phyloP scores from a whole-genome alignment of 2,329 filamentous ascomycete species.

The Thermothelomyces thermophilus region DNA sequence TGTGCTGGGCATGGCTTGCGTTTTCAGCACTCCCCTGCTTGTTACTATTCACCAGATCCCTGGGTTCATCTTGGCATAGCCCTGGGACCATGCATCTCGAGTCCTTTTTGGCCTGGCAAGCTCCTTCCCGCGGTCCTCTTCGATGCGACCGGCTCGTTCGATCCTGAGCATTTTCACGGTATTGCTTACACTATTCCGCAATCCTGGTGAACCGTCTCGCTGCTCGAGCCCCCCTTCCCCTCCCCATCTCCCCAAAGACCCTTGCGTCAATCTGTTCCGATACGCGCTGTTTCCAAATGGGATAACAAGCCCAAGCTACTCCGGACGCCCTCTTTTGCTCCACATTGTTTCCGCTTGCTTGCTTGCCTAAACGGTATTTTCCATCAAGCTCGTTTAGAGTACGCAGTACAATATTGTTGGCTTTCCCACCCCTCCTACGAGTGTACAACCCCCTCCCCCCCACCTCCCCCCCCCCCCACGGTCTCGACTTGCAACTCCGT shows the following conservation, averaged over 20 bases:
- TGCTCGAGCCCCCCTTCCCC: conserved; percentile 27
- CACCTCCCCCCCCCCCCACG: not conserved
- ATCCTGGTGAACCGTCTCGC: conserved; percentile 12
- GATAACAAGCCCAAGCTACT: conserved; percentile 38
- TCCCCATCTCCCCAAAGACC: no score
- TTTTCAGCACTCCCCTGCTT: not conserved
- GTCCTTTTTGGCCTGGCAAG: conserved; percentile 10
- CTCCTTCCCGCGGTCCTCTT: conserved; percentile 8
- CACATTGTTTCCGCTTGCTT: conserved; percentile 38
- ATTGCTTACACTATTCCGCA: conserved; percentile 17
- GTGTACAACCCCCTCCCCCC: conserved; percentile 5
- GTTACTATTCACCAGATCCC: conserved; percentile 7
- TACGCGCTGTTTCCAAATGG: conserved; percentile 39
- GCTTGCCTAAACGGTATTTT: conserved; percentile 31
- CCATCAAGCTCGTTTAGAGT: conserved; percentile 19
- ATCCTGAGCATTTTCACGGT: conserved; percentile 12
- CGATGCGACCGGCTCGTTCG: conserved; percentile 18
- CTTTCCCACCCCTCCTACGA: conserved; percentile 9
- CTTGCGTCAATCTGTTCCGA: conserved; percentile 39
- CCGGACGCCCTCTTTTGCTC: conserved; percentile 30
- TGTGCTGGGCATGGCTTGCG: not conserved
- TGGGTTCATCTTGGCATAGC: conserved; percentile 15
- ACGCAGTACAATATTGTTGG: conserved; percentile 21
- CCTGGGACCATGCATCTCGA: conserved; percentile 13
- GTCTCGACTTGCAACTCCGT: conserved; percentile 4